Evolutionary conservation across 2,329 filamentous ascomycete genomes (phyloP), one percentile per base, ranked within the genome.

Genomic region (Colletotrichum magnum): DNA sequence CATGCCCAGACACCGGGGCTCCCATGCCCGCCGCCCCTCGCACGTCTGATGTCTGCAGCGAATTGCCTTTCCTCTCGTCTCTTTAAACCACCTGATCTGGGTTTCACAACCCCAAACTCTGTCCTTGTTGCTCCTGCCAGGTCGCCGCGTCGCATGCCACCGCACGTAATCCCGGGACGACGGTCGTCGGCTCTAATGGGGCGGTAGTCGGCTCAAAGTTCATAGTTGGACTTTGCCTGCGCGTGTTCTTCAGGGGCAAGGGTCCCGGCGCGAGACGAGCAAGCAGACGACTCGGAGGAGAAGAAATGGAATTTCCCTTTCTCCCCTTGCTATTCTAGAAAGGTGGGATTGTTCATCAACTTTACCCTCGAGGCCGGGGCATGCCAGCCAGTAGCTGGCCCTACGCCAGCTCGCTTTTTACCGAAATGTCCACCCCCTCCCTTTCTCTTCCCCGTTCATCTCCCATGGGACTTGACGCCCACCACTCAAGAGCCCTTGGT

Each of bases 31-130:
- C 51, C 9, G 16, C 18, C 50, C 58, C 43, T 28, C 51, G 41
- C 51, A 28, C 51, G 50, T 39, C 60, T 32, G 51, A 54, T 48
- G 51, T 63, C 60, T 56, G 48, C 21, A 41, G 58, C 32, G 15
- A 26, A 18, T 45, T 52, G 58, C 24, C 26, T 53, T 43, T 36
- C 52, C 47, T 66, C 59, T 32, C 12, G 32, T 32, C 15, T 57
- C 32, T 39, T 18, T 26, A 50, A 61, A 59, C 28, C 51, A 43
- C 56, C 66, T 66, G 51, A 61, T 60, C 32, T 52, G 62, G 50
- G 66, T 69, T 69, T 69, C 62, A 66, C 24, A 51, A 66, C 63
- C 56, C 56, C 26, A 69, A 69, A 69, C 62, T 66, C 51, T 69
- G 50, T 60, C 58, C 59, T 45, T 69, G 50, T 60, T 50, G 16